A percentile compares a stretch with the other conserved stretches of the same genome.
These are phyloP conservation scores for Flaveria bidentis DNA, from an alignment of 129 eudicot genomes.

Conservation along the genomic window DNA sequence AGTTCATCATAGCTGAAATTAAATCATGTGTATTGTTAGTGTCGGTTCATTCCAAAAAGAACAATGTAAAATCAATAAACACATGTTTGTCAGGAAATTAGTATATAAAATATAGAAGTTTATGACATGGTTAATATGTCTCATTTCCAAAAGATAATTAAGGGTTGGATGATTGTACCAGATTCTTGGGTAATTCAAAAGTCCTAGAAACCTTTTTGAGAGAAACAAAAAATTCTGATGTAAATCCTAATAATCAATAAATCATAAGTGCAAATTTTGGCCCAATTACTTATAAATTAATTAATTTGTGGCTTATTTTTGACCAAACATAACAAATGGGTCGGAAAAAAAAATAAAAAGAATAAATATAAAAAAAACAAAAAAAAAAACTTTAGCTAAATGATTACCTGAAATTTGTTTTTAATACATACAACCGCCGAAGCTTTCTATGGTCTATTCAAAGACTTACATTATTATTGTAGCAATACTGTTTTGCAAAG, in stretches of 20 bases:
- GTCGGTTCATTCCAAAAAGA: constrained; percentile 1
- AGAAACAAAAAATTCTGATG: background rate
- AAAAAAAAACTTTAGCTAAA: background rate
- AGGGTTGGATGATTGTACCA: background rate
- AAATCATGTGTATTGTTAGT: constrained; percentile 11
- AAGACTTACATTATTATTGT: background rate
- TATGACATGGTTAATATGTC: background rate
- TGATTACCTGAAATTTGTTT: background rate
- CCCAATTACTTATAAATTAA: background rate
- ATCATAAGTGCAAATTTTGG: background rate
- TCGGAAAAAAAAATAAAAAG: background rate
- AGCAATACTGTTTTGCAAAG: background rate
- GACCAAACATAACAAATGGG: background rate
- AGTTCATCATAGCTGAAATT: constrained; percentile 81
- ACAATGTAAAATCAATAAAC: background rate
- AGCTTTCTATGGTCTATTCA: background rate
- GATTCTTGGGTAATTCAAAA: background rate
- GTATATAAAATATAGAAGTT: background rate
- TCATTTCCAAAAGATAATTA: background rate
- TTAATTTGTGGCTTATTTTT: background rate
- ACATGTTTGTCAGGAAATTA: background rate
- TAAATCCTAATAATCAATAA: background rate
- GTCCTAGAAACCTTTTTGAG: background rate
- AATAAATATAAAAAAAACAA: too few species aligned
- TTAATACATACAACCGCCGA: background rate